Evolutionary conservation across 192 early-diverging fungal genomes (phyloP), one percentile per base, ranked within the genome.

Genomic region (Dissophora ornata): DNA sequence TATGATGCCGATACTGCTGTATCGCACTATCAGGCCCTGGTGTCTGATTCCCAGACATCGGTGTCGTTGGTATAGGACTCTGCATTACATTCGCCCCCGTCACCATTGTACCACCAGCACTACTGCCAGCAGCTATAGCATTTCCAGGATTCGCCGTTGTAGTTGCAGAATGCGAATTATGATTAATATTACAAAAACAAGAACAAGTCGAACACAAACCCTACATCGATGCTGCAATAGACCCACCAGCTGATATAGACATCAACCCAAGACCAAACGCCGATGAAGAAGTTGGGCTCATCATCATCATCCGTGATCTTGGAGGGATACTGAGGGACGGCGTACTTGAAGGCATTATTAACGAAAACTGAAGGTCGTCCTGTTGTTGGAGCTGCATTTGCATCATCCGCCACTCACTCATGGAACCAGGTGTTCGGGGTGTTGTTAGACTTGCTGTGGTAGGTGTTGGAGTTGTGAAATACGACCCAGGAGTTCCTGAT

Each of bases 381-480:
- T 71, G 69, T 48, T 71, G 68, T 41, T 71, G 68, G n/a, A 71
- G 34, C 36, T 71, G 69, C 46, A 71, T 56, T 45, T 71, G 69
- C 60, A 71, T 71, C 69, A 71, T 71, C 0, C 69, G 53, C 69
- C 69, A 71, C 46, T 71, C 69, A 11, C 34, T 62, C 59, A 63
- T 63, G 1, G 69, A 63, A 3, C 54, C 21, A 41, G 69, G 61
- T 3, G 69, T 63, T 13, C 55, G 62, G 13, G 60, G 60, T 4
- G 61, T 71, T 5, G 61, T n/a, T 13, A 38, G 0, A 1, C 44
- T 44, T 19, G 58, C 21, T 21, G 28, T 16, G 26, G 38, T n/a
- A 22, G 44, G 41, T 8, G 49, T 22, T 18, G 68, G 34, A 25
- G 68, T 56, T 45, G 68, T 51, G 25, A 45, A 61, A 11, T n/a